A percentile compares a stretch with the other conserved stretches of the same genome.
Conservation (phyloP, 441 rosid genomes). For the Manihot esculenta region DNA sequence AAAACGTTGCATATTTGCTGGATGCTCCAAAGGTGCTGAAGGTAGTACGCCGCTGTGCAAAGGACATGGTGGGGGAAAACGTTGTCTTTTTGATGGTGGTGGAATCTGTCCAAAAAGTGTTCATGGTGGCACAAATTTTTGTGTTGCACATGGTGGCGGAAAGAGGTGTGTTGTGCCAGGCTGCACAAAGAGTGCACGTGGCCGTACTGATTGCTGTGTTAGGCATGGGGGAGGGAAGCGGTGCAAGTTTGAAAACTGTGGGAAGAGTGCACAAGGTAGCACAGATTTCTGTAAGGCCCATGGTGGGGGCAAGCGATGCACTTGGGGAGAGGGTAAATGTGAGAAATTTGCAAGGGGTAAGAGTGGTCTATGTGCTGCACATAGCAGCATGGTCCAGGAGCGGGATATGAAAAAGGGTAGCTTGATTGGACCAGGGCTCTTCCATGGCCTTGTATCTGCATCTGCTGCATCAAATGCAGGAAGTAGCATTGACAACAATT, state of each 20-base stretch:
- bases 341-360: slow-evolving; percentile 95
- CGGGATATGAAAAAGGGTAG: slow-evolving; percentile 47
- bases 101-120: slow-evolving; percentile 96
- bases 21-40: slow-evolving; percentile 91
- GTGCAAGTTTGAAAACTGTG: slow-evolving; percentile 64
- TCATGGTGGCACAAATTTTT: slow-evolving; percentile 89
- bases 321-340: slow-evolving; percentile 75
- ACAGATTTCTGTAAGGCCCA: slow-evolving; percentile 95
- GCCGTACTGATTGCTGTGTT: slow-evolving; percentile 86
- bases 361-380: slow-evolving; percentile 93
- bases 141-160: slow-evolving; percentile 97
- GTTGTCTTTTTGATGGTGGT: slow-evolving; percentile 87
- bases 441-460: slow-evolving; percentile 75
- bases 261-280: slow-evolving; percentile 97
- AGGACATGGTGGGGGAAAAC: slow-evolving; percentile 97
- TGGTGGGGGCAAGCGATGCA: slow-evolving; percentile 89
- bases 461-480: slow-evolving; percentile 48
- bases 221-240: slow-evolving; percentile 94
- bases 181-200: slow-evolving; percentile 94
- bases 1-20: slow-evolving; percentile 86
- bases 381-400: slow-evolving; percentile 66
- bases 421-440: slow-evolving; percentile 72
- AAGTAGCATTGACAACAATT: slow-evolving; percentile 53
- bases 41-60: slow-evolving; percentile 94
- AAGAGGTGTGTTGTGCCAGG: slow-evolving; percentile 80